phyloP scores from a whole-genome alignment of 768 basidiomycete species.

The Gelatoporia subvermispora region DNA sequence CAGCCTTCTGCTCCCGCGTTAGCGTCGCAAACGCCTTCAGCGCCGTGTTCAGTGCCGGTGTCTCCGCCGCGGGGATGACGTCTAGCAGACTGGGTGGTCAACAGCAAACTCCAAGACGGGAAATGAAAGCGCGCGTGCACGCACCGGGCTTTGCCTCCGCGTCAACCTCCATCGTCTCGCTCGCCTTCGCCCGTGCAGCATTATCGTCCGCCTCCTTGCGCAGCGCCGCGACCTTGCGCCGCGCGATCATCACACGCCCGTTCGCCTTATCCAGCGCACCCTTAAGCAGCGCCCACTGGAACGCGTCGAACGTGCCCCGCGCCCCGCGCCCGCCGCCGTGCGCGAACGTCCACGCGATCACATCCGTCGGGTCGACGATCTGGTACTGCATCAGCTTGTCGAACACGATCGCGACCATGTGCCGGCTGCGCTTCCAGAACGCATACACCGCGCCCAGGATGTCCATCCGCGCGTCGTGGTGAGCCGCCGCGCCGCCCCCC shows the following conservation, averaged over 20 bases:
- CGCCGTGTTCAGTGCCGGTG: conserved; percentile 62
- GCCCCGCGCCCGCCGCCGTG: conserved; percentile 38
- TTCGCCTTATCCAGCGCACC: conserved; percentile 87
- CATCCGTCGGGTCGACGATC: conserved; percentile 90
- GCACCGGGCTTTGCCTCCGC: conserved; percentile 63
- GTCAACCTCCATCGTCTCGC: conserved; percentile 59
- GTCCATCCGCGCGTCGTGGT: conserved; percentile 57
- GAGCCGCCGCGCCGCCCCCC: conserved; percentile 24
- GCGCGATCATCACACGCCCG: conserved; percentile 76
- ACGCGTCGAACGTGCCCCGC: conserved; percentile 41
- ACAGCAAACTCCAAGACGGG: neutral
- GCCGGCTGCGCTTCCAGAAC: conserved; percentile 83
- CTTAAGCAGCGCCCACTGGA: conserved; percentile 84
- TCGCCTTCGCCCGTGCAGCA: conserved; percentile 69
- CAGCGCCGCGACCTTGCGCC: conserved; percentile 65
- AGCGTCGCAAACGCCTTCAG: conserved; percentile 72
- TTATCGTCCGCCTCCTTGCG: conserved; percentile 88
- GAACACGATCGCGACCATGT: conserved; percentile 88
- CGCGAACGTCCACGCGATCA: conserved; percentile 79
- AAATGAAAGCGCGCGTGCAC: conserved; percentile 22
- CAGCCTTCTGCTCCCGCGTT: conserved; percentile 71
- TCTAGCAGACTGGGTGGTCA: conserved; percentile 26
- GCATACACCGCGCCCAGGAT: conserved; percentile 64
- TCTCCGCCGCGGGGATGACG: conserved; percentile 49
- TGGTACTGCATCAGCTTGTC: conserved; percentile 99